These are phyloP conservation scores for Eimeria mitis DNA, from an alignment of 169 alveolate genomes.

Conservation along the genomic window DNA sequence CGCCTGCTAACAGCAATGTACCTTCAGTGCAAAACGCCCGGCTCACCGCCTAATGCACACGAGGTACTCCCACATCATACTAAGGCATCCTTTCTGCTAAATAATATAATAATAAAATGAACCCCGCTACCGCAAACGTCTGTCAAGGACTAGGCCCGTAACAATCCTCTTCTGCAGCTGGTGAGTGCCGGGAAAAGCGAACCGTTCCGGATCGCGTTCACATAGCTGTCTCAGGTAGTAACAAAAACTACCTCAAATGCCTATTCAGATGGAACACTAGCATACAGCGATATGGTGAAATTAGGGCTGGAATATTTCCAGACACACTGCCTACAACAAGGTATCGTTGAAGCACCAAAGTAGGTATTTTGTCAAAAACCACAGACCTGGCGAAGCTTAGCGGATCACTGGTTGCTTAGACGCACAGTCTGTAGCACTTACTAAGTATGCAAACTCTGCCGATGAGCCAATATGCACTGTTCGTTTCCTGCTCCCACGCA, in stretches of 20 bases:
- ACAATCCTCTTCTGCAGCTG: neutral
- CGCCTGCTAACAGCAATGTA: neutral
- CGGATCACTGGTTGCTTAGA: neutral
- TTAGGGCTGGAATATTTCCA: neutral
- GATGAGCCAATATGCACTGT: neutral
- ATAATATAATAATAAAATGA: no score
- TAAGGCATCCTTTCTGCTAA: neutral
- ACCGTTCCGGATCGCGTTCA: neutral
- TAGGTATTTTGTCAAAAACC: neutral
- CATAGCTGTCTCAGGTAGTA: neutral
- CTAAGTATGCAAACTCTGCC: neutral
- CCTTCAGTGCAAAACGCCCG: neutral
- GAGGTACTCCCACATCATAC: neutral
- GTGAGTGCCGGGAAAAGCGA: neutral
- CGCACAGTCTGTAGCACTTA: neutral
- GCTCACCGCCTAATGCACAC: neutral
- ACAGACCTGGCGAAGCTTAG: no score
- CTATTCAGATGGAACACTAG: neutral
- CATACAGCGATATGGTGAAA: neutral
- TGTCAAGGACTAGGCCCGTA: no score
- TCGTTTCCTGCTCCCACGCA: neutral
- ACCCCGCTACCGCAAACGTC: no score
- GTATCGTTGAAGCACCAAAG: neutral
- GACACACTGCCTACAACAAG: neutral
- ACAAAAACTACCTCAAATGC: neutral